A percentile compares a stretch with the other conserved stretches of the same genome.
Evolutionary conservation across 148 eudicot species (phyloP).

Genomic region (Rheum nobile): DNA sequence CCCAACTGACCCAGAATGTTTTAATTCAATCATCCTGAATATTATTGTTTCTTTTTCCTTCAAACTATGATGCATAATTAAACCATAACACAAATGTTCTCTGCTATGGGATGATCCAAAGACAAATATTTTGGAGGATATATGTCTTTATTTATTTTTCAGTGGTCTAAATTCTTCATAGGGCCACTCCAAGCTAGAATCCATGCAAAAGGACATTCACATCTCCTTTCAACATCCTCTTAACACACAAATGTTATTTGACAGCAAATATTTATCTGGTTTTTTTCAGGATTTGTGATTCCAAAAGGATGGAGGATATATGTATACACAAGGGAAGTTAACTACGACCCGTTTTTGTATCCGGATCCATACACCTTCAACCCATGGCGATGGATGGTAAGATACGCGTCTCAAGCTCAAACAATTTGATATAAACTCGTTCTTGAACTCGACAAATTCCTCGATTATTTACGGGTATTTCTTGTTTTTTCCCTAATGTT

Average conservation of each 20-base stretch:
- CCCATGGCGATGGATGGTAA: slow-evolving; percentile 99
- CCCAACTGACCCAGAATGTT: slow-evolving; percentile 54
- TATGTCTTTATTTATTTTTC: background rate
- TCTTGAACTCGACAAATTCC: background rate
- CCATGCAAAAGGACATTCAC: slow-evolving; percentile 4
- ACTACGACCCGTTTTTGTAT: slow-evolving; percentile 68
- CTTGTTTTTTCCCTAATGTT: background rate
- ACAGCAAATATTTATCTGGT: background rate
- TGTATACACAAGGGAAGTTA: slow-evolving; percentile 84
- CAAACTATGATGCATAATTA: background rate
- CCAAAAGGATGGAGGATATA: slow-evolving; percentile 99
- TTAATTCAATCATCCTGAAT: slow-evolving; percentile 6
- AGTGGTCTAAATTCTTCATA: background rate
- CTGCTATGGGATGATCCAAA: background rate
- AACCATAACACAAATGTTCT: background rate
- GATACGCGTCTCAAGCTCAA: background rate
- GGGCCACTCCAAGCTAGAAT: slow-evolving; percentile 4
- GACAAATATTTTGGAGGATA: slow-evolving; percentile 2
- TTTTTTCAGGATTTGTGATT: slow-evolving; percentile 61
- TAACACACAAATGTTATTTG: background rate
- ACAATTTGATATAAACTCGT: background rate
- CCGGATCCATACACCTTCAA: slow-evolving; percentile 79
- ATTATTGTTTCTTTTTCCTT: background rate
- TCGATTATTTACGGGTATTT: background rate
- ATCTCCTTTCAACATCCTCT: background rate